These are phyloP conservation scores for Nakazawaea ernobii DNA, from an alignment of 805 yeast genomes.

Conservation along the genomic window DNA sequence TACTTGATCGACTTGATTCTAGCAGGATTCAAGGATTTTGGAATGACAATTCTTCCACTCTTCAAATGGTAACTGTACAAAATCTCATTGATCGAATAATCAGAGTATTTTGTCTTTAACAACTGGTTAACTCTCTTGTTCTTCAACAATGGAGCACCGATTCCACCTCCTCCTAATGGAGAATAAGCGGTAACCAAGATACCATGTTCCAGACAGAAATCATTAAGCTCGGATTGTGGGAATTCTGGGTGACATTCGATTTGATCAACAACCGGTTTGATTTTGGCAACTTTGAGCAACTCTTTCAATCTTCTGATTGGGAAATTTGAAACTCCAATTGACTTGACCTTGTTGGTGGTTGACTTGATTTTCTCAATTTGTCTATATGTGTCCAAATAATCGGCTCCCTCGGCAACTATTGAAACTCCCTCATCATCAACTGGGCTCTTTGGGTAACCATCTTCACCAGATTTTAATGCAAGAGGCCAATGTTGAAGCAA, in stretches of 20 bases:
- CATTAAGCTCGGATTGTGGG: constrained; percentile 27
- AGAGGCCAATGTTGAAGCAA: constrained; percentile 41
- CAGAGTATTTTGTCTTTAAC: constrained; percentile 55
- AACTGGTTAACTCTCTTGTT: constrained; percentile 27
- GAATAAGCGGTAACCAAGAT: constrained; percentile 33
- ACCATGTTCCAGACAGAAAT: constrained; percentile 24
- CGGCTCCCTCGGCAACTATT: constrained; percentile 25
- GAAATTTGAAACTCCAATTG: constrained; percentile 42
- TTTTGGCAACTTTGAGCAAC: constrained; percentile 27
- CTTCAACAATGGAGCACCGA: constrained; percentile 32
- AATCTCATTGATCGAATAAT: constrained; percentile 48
- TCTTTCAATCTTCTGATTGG: constrained; percentile 25
- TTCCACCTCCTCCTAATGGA: constrained; percentile 35
- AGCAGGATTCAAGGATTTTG: constrained; percentile 65
- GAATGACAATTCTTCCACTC: constrained; percentile 56
- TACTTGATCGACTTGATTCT: constrained; percentile 42
- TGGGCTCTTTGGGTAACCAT: constrained; percentile 12
- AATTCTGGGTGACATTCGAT: constrained; percentile 39
- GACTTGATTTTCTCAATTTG: constrained; percentile 27
- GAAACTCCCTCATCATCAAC: constrained; percentile 20
- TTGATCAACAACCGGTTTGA: constrained; percentile 38
- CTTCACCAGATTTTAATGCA: constrained; percentile 8
- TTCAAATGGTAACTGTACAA: constrained; percentile 58
- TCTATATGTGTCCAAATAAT: constrained; percentile 28
- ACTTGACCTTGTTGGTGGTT: constrained; percentile 30